Evolutionary conservation across 2,329 filamentous ascomycete genomes (phyloP), one percentile per base, ranked within the genome.

Genomic region (Capronia coronata): DNA sequence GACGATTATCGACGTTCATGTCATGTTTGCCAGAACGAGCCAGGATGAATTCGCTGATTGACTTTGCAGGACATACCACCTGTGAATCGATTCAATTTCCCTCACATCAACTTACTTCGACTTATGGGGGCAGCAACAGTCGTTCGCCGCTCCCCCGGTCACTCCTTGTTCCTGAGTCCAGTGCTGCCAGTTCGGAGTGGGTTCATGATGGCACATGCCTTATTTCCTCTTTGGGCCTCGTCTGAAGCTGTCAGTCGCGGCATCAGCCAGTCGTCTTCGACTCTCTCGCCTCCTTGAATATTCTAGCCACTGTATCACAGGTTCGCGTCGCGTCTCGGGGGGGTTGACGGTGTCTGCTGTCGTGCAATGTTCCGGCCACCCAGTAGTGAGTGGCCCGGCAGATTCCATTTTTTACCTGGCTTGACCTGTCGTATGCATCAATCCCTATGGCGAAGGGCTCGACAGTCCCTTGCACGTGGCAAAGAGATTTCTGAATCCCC

Each of bases 201-300:
- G 14, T 25, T 11, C 19, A 6, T 13, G 16, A 5, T 46, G 43
- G 43, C 46, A 43, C 46, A 49, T 49, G 46, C 38, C 30, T 35
- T 23, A 27, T 38, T 49, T 10, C 46, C 46, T 27, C 18, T 43
- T 49, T 39, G 29, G 39, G 46, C 25, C 13, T 16, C 6, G n/a
- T 25, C 13, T 49, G 46, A 42, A 38, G 46, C 46, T 23, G 42
- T 43, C 46, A 49, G 7, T 25, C 13, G 21, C 16, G 16, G 23
- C 39, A 11, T 34, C 18, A 14, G 32, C n/a, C 21, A 19, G 38
- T 2, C 43, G 14, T 21, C 30, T n/a, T 19, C 13, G 23, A 6
- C 7, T 8, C 29, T 32, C 29, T 9, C 29, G 7, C n/a, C 29
- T n/a, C 29, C 29, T 11, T 32, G 29, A n/a, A n/a, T n/a, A 32